These are phyloP conservation scores for Herpotrichia juniperi DNA, from an alignment of 2,329 filamentous ascomycete genomes.

Conservation along the genomic window DNA sequence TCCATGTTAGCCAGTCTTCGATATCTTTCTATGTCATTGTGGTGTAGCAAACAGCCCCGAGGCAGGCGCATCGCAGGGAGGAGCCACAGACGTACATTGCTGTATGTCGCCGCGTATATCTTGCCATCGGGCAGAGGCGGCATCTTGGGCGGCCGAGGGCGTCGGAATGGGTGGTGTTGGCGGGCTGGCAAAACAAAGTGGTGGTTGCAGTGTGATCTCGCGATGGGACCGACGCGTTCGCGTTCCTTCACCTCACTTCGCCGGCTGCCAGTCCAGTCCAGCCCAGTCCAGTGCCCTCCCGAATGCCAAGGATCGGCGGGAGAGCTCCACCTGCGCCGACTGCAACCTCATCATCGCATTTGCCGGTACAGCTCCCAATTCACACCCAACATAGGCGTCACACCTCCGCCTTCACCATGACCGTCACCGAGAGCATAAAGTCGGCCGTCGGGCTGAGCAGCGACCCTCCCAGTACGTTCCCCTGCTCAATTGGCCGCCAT, in stretches of 20 bases:
- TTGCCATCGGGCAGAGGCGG: conserved; percentile 48
- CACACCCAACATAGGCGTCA: conserved; percentile 29
- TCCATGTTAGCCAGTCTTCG: too few relatives aligned
- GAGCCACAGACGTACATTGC: conserved; percentile 54
- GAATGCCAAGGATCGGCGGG: neutral
- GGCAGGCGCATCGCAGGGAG: neutral
- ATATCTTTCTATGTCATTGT: neutral
- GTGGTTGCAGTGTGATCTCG: conserved; percentile 19
- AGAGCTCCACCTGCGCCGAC: conserved; percentile 9
- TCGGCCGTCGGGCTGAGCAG: conserved; percentile 53
- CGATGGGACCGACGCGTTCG: conserved; percentile 16
- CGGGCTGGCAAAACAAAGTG: neutral
- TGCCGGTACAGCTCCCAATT: conserved; percentile 14
- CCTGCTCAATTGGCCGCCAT: conserved; percentile 22
- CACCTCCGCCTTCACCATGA: conserved; percentile 39
- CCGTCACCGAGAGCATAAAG: conserved; percentile 54
- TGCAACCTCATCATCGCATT: neutral
- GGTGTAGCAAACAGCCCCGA: conserved; percentile 2
- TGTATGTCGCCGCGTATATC: conserved; percentile 70
- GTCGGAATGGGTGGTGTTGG: neutral
- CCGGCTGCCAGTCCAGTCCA: neutral
- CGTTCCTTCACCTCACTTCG: conserved; percentile 1
- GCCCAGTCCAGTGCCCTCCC: neutral
- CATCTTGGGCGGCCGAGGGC: conserved; percentile 33
- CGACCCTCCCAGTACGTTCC: conserved; percentile 32